These are phyloP conservation scores for Rhododendron kiyosumense DNA, from an alignment of 148 eudicot genomes.

Conservation along the genomic window DNA sequence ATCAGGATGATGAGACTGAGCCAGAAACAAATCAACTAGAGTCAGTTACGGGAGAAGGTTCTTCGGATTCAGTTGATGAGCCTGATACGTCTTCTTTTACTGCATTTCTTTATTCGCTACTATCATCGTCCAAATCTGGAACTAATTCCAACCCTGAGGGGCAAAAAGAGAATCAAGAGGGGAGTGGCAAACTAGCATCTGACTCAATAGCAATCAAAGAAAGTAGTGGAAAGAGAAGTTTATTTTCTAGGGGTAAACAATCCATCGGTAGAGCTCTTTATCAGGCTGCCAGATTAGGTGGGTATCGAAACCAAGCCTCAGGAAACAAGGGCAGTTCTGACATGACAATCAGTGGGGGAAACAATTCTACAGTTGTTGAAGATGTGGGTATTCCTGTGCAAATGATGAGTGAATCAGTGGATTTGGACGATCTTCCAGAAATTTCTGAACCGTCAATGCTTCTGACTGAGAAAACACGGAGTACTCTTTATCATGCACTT, in stretches of 20 bases:
- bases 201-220: conserved; percentile 31
- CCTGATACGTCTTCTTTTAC: conserved; percentile 96
- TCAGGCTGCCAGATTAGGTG: conserved; percentile 61
- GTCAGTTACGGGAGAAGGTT: conserved; percentile 42
- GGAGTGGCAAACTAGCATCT: conserved; percentile 24
- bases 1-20: conserved; percentile 43
- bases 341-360: conserved; percentile 23
- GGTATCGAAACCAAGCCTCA: conserved; percentile 48
- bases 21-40: conserved; percentile 31
- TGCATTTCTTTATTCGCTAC: conserved; percentile 69
- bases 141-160: conserved; percentile 20
- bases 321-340: conserved; percentile 38
- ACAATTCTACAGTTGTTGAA: conserved; percentile 24
- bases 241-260: conserved; percentile 71
- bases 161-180: conserved; percentile 24
- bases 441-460: conserved; percentile 76
- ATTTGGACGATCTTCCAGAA: conserved; percentile 51
- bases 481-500: conserved; percentile 56
- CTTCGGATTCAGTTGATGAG: conserved; percentile 43
- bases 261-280: conserved; percentile 62
- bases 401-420: conserved; percentile 26
- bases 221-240: conserved; percentile 55
- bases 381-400: conserved; percentile 31
- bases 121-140: conserved; percentile 42
- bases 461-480: conserved; percentile 56